Evolutionary conservation across 2,329 filamentous ascomycete genomes (phyloP).

Genomic region (Fusarium brevicatenulatum): DNA sequence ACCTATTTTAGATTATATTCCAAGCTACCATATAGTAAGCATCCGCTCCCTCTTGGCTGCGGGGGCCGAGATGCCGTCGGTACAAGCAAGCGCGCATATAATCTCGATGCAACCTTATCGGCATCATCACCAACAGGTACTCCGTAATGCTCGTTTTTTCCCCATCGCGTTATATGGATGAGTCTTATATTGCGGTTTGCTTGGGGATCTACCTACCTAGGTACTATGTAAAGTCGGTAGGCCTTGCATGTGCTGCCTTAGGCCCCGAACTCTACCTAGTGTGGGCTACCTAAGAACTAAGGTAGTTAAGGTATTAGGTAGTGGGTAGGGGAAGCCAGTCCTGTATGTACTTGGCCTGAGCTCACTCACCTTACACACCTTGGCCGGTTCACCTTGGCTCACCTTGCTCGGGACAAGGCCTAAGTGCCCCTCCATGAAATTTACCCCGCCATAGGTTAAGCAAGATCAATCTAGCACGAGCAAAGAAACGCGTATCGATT

Average conservation of each 20-base stretch:
- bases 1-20: no score
- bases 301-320: no score
- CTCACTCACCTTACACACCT: background rate
- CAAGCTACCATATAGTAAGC: no score
- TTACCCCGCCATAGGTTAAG: slow-evolving; percentile 50
- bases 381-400: background rate
- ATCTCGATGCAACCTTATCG: slow-evolving; percentile 7
- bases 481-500: slow-evolving; percentile 43
- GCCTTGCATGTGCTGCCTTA: slow-evolving; percentile 30
- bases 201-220: background rate
- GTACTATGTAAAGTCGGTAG: background rate
- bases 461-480: slow-evolving; percentile 23
- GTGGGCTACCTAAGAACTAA: background rate
- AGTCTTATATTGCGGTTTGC: background rate
- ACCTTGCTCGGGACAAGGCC: slow-evolving; percentile 1
- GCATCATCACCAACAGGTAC: background rate
- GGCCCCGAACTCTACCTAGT: background rate
- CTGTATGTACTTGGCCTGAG: background rate
- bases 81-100: slow-evolving; percentile 22
- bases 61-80: background rate
- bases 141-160: background rate
- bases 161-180: slow-evolving; percentile 1
- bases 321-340: background rate
- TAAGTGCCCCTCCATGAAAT: slow-evolving; percentile 46
- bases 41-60: background rate